phyloP scores from a whole-genome alignment of 1,139 yeast species.

The Kluyveromyces sp. region DNA sequence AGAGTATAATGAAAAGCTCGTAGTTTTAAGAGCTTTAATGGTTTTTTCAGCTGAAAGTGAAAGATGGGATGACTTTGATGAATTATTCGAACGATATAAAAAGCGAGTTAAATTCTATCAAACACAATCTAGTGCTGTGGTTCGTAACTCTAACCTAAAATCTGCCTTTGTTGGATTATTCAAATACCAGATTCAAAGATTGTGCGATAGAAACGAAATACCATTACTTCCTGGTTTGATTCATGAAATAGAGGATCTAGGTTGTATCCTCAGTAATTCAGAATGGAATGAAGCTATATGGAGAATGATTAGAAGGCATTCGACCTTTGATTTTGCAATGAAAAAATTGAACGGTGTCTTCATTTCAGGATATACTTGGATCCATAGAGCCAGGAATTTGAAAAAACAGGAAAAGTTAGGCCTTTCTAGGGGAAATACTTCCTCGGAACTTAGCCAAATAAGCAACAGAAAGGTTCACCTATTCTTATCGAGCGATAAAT shows the following conservation, averaged over 20 bases:
- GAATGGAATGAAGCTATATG: slow-evolving; percentile 36
- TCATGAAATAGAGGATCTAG: slow-evolving; percentile 27
- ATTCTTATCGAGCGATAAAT: slow-evolving; percentile 37
- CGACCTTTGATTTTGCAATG: slow-evolving; percentile 32
- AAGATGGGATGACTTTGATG: slow-evolving; percentile 31
- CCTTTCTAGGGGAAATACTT: slow-evolving; percentile 11
- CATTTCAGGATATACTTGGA: slow-evolving; percentile 34
- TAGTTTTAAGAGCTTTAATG: slow-evolving; percentile 28
- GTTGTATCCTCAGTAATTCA: slow-evolving; percentile 33
- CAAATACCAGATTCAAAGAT: slow-evolving; percentile 26
- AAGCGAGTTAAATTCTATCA: slow-evolving; percentile 28
- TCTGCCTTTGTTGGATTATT: slow-evolving; percentile 26
- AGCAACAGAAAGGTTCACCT: slow-evolving; percentile 17
- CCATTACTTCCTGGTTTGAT: slow-evolving; percentile 25
- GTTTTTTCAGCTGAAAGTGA: slow-evolving; percentile 26
- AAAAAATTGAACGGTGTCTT: slow-evolving; percentile 33
- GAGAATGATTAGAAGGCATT: slow-evolving; percentile 24
- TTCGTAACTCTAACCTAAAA: slow-evolving; percentile 20
- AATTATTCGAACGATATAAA: slow-evolving; percentile 23
- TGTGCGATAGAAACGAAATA: slow-evolving; percentile 20
- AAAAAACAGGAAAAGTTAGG: slow-evolving; percentile 6
- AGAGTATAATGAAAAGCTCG: slow-evolving; percentile 21
- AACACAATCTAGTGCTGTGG: slow-evolving; percentile 23
- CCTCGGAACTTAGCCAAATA: slow-evolving; percentile 7
- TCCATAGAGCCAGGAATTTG: slow-evolving; percentile 22